phyloP scores from a whole-genome alignment of 495 filamentous ascomycete species.

The Haplographium delicatum region DNA sequence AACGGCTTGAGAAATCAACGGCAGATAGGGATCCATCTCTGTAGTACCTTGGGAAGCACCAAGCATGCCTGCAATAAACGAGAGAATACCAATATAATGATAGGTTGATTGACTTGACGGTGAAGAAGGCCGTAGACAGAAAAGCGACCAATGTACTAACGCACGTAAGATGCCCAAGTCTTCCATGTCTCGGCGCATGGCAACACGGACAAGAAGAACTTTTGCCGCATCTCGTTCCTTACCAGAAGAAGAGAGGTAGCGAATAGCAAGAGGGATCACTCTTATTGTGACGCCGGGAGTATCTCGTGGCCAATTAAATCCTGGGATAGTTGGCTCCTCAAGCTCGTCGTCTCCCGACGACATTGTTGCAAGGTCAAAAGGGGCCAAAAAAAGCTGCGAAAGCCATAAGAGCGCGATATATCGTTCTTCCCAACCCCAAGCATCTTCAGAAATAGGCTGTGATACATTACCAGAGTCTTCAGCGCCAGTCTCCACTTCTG shows the following conservation, averaged over 20 bases:
- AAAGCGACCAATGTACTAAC: constrained; percentile 63
- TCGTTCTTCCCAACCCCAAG: constrained; percentile 76
- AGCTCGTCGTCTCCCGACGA: constrained; percentile 54
- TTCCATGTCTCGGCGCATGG: constrained; percentile 85
- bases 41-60: constrained; percentile 42
- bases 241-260: constrained; percentile 66
- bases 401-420: constrained; percentile 91
- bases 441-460: constrained; percentile 14
- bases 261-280: constrained; percentile 63
- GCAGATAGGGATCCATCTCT: constrained; percentile 45
- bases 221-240: constrained; percentile 88
- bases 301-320: constrained; percentile 42
- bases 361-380: constrained; percentile 84
- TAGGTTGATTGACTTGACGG: constrained; percentile 37
- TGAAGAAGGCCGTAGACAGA: constrained; percentile 39
- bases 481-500: no score
- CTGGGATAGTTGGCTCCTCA: constrained; percentile 25
- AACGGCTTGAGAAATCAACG: constrained; percentile 42
- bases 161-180: constrained; percentile 60
- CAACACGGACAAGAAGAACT: constrained; percentile 70
- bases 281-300: constrained; percentile 66
- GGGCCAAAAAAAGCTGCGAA: constrained; percentile 84
- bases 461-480: constrained; percentile 6
- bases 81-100: constrained; percentile 65
- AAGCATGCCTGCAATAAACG: constrained; percentile 70